Evolutionary conservation across 345 rosid genomes (phyloP).

Genomic region (Pseudoturritis turrita): DNA sequence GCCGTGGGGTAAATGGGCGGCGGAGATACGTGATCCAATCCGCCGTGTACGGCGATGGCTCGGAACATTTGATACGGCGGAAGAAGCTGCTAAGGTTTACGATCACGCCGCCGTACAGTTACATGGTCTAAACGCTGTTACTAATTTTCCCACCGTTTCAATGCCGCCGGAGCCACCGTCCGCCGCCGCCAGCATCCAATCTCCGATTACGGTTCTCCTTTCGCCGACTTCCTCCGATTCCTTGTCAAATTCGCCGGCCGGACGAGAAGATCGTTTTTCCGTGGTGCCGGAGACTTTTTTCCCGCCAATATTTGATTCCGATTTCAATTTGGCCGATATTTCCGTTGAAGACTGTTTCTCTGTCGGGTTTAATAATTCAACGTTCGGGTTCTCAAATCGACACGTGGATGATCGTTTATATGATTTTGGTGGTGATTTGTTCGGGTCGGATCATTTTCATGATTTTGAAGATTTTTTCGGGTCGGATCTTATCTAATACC

Average conservation of each 20-base stretch:
- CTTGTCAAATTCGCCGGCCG: not conserved
- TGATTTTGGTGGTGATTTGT: conserved; percentile 61
- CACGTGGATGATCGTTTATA: conserved; percentile 30
- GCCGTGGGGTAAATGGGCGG: conserved; percentile 98
- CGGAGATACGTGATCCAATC: conserved; percentile 78
- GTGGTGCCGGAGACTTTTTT: conserved; percentile 20
- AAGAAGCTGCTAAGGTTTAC: conserved; percentile 78
- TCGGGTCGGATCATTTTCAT: conserved; percentile 48
- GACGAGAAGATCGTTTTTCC: not conserved
- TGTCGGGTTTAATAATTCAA: conserved; percentile 22
- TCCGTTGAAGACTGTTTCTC: conserved; percentile 1
- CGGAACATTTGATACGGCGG: conserved; percentile 80
- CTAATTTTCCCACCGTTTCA: conserved; percentile 57
- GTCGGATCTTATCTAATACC: not conserved
- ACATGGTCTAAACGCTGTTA: conserved; percentile 73
- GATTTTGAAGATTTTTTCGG: conserved; percentile 26
- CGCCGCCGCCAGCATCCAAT: conserved; percentile 14
- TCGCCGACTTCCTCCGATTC: conserved; percentile 27
- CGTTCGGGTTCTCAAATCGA: conserved; percentile 26
- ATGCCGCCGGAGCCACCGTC: conserved; percentile 41
- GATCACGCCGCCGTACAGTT: conserved; percentile 77
- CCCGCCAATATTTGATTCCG: conserved; percentile 32
- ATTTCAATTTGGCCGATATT: conserved; percentile 28
- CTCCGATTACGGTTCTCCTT: conserved; percentile 66
- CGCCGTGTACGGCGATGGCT: conserved; percentile 69